A percentile compares a stretch with the other conserved stretches of the same genome.
phyloP scores from a whole-genome alignment of 306 rosid species.

The Castanopsis chinensis region DNA sequence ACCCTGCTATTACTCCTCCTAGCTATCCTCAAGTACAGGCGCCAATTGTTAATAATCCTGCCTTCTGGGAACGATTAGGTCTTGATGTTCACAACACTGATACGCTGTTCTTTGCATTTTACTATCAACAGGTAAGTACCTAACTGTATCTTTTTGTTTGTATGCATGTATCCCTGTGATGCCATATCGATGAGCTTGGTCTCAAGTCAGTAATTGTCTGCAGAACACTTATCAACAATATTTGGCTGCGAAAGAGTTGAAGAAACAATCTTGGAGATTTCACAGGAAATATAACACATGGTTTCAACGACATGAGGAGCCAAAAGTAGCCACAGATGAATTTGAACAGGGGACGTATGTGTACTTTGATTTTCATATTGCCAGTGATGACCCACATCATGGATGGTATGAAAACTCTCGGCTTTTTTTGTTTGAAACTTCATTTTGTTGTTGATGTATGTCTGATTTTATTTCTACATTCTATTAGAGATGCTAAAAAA shows the following conservation, averaged over 20 bases:
- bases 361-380: conserved; percentile 89
- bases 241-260: conserved; percentile 96
- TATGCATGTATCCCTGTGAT: neutral
- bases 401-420: conserved; percentile 67
- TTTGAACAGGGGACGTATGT: conserved; percentile 95
- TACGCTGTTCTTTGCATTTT: conserved; percentile 86
- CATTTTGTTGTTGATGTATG: conserved; percentile 1
- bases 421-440: conserved; percentile 8
- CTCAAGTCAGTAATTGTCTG: conserved; percentile 19
- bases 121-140: conserved; percentile 82
- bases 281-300: conserved; percentile 93
- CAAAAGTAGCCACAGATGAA: conserved; percentile 98
- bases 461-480: neutral
- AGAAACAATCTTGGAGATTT: conserved; percentile 99
- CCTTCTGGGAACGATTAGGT: conserved; percentile 90
- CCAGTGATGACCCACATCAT: conserved; percentile 80
- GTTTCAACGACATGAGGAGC: conserved; percentile 98
- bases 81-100: conserved; percentile 68
- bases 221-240: conserved; percentile 97
- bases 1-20: conserved; percentile 73
- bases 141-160: conserved; percentile 2
- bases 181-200: conserved; percentile 19
- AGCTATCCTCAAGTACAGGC: conserved; percentile 96
- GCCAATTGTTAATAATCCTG: conserved; percentile 89
- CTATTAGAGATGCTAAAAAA: neutral